These are phyloP conservation scores for Cyclotella kingstonii DNA, from an alignment of 108 stramenopile genomes.

Conservation along the genomic window DNA sequence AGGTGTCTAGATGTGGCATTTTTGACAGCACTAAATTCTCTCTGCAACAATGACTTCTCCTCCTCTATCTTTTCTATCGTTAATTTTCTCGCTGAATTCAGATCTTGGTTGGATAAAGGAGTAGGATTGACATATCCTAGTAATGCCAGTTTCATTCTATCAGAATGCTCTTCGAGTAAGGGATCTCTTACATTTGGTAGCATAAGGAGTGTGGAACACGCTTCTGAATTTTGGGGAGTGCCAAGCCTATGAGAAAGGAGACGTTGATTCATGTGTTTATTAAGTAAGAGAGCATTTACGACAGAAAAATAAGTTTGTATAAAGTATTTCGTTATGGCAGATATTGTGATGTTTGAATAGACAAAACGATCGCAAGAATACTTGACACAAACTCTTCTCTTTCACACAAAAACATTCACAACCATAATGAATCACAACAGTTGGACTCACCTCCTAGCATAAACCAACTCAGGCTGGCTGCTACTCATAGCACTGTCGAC, in stretches of 20 bases:
- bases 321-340: no score
- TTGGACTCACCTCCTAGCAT: conserved; percentile 16
- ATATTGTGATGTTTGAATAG: no score
- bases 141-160: conserved; percentile 30
- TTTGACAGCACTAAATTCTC: background rate
- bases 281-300: no score
- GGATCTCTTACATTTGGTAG: conserved; percentile 24
- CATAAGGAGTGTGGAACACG: conserved; percentile 23
- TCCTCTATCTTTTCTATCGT: background rate
- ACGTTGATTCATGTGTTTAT: background rate
- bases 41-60: background rate
- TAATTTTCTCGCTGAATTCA: background rate
- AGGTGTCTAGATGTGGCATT: background rate
- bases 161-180: conserved; percentile 8
- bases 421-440: background rate
- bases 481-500: background rate
- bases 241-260: conserved; percentile 15
- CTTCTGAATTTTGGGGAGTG: conserved; percentile 30
- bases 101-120: conserved; percentile 20
- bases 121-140: conserved; percentile 42
- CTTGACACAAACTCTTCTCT: background rate
- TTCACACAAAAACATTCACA: background rate
- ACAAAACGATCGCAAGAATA: background rate
- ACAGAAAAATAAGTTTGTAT: no score
- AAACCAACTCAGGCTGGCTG: conserved; percentile 18